Percentiles rank a stretch among this genome's conserved stretches.
Evolutionary conservation across 345 rosid species (phyloP).

Genomic region (Passiflora organensis): DNA sequence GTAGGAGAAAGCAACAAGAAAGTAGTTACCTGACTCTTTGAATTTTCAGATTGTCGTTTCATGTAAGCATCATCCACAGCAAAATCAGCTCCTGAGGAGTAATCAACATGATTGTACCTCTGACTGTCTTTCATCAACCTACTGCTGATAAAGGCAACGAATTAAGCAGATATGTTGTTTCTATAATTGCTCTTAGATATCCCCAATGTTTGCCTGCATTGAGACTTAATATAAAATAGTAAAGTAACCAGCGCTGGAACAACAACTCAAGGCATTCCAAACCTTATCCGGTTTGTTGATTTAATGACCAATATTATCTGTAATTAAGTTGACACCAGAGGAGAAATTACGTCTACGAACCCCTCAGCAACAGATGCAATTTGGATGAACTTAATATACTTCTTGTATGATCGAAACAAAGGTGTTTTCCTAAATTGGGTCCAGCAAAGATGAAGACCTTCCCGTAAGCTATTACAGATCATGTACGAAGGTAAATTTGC

Average conservation of each 20-base stretch:
- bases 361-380: conserved; percentile 24
- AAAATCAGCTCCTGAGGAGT: conserved; percentile 15
- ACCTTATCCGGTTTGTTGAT: conserved; percentile 34
- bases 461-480: too few relatives aligned
- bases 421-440: conserved; percentile 42
- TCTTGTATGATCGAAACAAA: conserved; percentile 28
- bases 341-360: conserved; percentile 36
- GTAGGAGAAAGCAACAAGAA: neutral
- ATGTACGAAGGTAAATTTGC: too few relatives aligned
- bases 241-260: neutral
- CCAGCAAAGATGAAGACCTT: conserved; percentile 7
- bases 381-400: conserved; percentile 35
- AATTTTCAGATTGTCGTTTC: conserved; percentile 20
- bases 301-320: conserved; percentile 18
- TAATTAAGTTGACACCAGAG: conserved; percentile 46
- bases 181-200: conserved; percentile 10
- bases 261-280: conserved; percentile 12
- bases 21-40: conserved; percentile 28
- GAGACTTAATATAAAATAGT: conserved; percentile 29
- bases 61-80: conserved; percentile 17
- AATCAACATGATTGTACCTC: conserved; percentile 16
- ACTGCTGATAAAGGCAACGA: conserved; percentile 1
- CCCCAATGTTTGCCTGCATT: conserved; percentile 12
- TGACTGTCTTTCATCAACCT: conserved; percentile 10
- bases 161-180: conserved; percentile 7